Percentiles rank a stretch among this genome's conserved stretches.
Conservation (phyloP, 176 grass and related monocot genomes). For the Musa schizocarpa region DNA sequence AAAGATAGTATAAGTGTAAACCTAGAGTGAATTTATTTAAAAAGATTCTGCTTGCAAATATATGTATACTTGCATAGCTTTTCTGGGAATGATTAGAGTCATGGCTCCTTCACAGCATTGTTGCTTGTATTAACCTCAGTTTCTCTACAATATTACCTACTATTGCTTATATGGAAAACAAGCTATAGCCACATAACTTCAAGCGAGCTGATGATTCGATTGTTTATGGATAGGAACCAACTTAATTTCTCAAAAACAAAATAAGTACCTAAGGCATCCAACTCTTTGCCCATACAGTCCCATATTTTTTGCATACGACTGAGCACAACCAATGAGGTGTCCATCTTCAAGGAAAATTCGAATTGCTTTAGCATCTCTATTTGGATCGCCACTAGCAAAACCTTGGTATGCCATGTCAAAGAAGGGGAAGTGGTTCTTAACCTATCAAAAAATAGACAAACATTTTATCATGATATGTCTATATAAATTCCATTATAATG, state of each 20-base stretch:
- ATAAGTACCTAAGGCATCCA: slow-evolving; percentile 75
- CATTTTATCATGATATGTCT: slow-evolving; percentile 5
- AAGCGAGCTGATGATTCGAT: background rate
- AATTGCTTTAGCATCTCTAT: slow-evolving; percentile 91
- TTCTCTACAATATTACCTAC: too few species aligned
- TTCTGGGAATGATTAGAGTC: background rate
- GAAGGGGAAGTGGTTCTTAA: slow-evolving; percentile 93
- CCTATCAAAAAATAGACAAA: slow-evolving; percentile 19
- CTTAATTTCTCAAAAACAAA: background rate
- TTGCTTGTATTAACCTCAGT: too few species aligned
- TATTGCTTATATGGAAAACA: background rate
- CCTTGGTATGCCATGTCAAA: slow-evolving; percentile 99
- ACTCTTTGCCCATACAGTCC: slow-evolving; percentile 90
- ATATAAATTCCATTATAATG: background rate
- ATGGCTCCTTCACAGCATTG: background rate
- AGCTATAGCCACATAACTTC: background rate
- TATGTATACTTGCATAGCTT: too few species aligned
- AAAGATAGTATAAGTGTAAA: background rate
- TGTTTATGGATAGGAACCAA: background rate
- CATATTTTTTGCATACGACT: slow-evolving; percentile 98
- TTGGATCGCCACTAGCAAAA: slow-evolving; percentile 90
- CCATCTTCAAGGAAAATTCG: slow-evolving; percentile 96
- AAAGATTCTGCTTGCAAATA: background rate
- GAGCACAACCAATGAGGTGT: slow-evolving; percentile 86
- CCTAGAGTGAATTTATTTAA: background rate